Evolutionary conservation across 345 rosid genomes (phyloP).

Genomic region (Raphanus sativus): DNA sequence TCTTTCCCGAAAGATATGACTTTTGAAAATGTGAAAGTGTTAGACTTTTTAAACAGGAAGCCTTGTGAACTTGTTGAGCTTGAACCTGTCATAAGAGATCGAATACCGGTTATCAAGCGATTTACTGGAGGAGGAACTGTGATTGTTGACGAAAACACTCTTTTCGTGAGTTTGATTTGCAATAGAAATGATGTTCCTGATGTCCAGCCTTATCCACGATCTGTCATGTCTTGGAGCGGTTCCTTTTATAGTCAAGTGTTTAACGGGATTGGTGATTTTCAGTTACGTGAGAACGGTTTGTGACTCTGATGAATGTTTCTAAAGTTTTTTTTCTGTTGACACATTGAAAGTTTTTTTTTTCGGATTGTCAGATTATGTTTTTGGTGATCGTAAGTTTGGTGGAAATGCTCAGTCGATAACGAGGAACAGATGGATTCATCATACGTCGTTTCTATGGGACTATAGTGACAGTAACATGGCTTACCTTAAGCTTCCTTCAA

Average conservation of each 20-base stretch:
- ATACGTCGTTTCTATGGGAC: conserved; percentile 84
- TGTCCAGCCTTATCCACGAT: conserved; percentile 79
- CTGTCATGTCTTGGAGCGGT: conserved; percentile 84
- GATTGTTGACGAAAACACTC: conserved; percentile 61
- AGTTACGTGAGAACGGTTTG: conserved; percentile 80
- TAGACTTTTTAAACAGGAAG: conserved; percentile 46
- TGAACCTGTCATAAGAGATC: conserved; percentile 54
- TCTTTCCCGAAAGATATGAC: background rate
- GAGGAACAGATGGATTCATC: conserved; percentile 74
- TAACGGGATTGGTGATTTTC: conserved; percentile 55
- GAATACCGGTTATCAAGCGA: conserved; percentile 70
- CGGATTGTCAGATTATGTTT: conserved; percentile 65
- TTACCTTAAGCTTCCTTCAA: conserved; percentile 66
- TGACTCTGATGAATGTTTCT: background rate
- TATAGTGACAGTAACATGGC: conserved; percentile 59
- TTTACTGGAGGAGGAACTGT: conserved; percentile 96
- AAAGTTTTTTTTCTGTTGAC: conserved; percentile 9
- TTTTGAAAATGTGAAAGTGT: too few species aligned
- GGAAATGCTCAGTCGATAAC: conserved; percentile 91
- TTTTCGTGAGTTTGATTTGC: conserved; percentile 82
- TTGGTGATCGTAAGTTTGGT: conserved; percentile 74
- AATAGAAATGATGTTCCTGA: conserved; percentile 63
- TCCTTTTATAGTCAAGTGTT: conserved; percentile 58
- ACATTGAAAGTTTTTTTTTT: background rate
- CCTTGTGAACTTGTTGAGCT: conserved; percentile 70